Conservation (phyloP, 768 basidiomycete species). For the Phlebiopsis flavidoalba region DNA sequence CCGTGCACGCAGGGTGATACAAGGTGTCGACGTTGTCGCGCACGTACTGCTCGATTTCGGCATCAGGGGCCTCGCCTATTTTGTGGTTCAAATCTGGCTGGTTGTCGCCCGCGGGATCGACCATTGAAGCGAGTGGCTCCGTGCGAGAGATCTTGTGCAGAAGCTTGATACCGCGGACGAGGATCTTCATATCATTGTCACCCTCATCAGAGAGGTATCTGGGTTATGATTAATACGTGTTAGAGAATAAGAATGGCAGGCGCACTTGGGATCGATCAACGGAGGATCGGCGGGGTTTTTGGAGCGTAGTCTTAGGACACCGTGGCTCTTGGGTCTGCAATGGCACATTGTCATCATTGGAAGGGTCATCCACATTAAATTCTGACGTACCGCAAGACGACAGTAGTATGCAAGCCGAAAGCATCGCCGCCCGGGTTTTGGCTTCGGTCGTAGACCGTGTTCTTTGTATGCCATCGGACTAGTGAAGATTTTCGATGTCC, state of each 20-base stretch:
- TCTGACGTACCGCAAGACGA: conserved; percentile 25
- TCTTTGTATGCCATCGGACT: conserved; percentile 21
- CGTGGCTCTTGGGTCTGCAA: conserved; percentile 39
- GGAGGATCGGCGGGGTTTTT: conserved; percentile 36
- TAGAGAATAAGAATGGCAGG: background rate
- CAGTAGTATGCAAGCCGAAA: conserved; percentile 21
- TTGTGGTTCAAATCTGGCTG: conserved; percentile 32
- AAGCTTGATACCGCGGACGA: conserved; percentile 37
- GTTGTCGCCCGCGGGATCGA: conserved; percentile 26
- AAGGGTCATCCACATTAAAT: background rate
- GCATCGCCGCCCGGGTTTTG: conserved; percentile 13
- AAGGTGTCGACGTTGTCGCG: conserved; percentile 33
- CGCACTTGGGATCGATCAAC: conserved; percentile 40
- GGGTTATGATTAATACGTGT: conserved; percentile 7
- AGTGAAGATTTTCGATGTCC: conserved; percentile 30
- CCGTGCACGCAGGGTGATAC: conserved; percentile 41
- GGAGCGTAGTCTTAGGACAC: conserved; percentile 36
- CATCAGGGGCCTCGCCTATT: conserved; percentile 27
- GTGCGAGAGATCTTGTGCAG: conserved; percentile 33
- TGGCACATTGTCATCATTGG: background rate
- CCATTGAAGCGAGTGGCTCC: conserved; percentile 31
- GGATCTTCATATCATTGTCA: conserved; percentile 32
- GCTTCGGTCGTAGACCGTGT: conserved; percentile 12
- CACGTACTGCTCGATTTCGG: conserved; percentile 30
- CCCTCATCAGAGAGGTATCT: conserved; percentile 36